These are phyloP conservation scores for Leishmania aethiopica DNA, from an alignment of 208 protist species.

Conservation along the genomic window DNA sequence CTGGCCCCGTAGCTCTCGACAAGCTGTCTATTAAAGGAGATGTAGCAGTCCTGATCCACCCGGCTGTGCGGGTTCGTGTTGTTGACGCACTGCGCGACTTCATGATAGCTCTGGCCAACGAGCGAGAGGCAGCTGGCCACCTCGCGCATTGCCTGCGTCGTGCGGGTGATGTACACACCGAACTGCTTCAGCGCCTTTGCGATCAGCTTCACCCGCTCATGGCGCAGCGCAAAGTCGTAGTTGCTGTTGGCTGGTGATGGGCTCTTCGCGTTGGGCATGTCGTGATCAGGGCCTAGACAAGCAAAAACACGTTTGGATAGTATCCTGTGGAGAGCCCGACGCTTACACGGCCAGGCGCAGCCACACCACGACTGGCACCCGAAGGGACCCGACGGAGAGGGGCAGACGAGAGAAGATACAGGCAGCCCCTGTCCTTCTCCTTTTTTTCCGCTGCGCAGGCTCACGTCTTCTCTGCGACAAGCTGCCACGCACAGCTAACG, in stretches of 20 bases:
- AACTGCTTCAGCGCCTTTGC: slow-evolving; percentile 41
- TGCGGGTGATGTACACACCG: slow-evolving; percentile 30
- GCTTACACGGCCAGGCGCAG: not conserved
- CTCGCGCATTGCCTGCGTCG: slow-evolving; percentile 38
- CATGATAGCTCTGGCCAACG: slow-evolving; percentile 47
- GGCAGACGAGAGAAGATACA: not conserved
- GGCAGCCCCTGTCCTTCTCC: not conserved
- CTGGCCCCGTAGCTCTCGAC: slow-evolving; percentile 29
- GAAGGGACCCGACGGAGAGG: not conserved
- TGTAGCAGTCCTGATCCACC: slow-evolving; percentile 8
- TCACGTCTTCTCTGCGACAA: not conserved
- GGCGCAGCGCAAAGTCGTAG: slow-evolving; percentile 51
- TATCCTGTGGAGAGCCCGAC: not conserved
- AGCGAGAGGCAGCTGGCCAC: slow-evolving; percentile 34
- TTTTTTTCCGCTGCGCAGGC: not conserved
- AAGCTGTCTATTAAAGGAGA: slow-evolving; percentile 13
- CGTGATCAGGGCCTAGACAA: not conserved
- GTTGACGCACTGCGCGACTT: slow-evolving; percentile 50
- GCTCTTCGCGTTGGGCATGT: slow-evolving; percentile 23
- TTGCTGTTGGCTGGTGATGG: slow-evolving; percentile 41
- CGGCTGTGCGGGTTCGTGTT: slow-evolving; percentile 31
- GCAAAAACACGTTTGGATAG: not conserved
- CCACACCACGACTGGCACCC: not conserved
- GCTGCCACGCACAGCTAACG: not conserved
- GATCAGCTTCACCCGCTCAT: slow-evolving; percentile 50